Evolutionary conservation across 768 basidiomycete genomes (phyloP).

Genomic region (Xanthoconium purpureum): DNA sequence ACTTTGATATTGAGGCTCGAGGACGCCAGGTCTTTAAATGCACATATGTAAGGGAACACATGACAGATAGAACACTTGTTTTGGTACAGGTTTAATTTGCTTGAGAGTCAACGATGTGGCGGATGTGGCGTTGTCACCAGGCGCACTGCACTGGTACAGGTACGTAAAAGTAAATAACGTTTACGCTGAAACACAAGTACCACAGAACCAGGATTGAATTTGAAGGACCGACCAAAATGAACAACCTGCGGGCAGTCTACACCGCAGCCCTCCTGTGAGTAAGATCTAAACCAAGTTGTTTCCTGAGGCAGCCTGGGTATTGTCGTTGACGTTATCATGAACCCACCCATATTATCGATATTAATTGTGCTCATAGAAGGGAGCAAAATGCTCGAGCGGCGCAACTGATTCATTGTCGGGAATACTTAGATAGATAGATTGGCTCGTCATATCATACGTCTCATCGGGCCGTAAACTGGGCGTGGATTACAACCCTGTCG

Average conservation of each 20-base stretch:
- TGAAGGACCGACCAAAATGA: too few species aligned
- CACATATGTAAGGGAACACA: background rate
- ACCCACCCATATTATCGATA: background rate
- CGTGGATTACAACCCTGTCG: background rate
- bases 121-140: background rate
- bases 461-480: conserved; percentile 2
- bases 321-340: background rate
- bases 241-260: background rate
- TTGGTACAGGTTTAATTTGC: background rate
- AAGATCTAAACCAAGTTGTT: background rate
- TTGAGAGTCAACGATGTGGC: background rate
- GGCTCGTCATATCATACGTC: background rate
- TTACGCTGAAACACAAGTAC: background rate
- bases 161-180: background rate
- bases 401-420: conserved; percentile 6
- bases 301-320: background rate
- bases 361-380: background rate
- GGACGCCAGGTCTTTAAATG: background rate
- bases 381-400: background rate
- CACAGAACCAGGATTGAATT: background rate
- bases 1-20: too few species aligned
- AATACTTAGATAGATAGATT: background rate
- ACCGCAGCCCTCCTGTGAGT: background rate
- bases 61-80: background rate
- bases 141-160: background rate